phyloP scores from a whole-genome alignment of 768 basidiomycete genomes.

The Lyophyllum shimeji region DNA sequence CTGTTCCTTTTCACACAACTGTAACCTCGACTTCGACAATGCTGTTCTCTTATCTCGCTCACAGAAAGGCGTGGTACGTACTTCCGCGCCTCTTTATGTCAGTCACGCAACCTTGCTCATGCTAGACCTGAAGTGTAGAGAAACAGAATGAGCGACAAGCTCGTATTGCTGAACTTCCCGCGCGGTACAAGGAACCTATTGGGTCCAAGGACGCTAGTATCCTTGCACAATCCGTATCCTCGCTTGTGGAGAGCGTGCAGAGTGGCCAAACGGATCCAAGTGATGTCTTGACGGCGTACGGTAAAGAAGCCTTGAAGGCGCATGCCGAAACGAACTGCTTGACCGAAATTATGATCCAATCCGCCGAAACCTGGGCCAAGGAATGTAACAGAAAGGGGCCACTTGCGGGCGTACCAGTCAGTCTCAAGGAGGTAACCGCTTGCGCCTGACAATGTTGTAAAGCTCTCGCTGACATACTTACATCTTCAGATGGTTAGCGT shows the following conservation, averaged over 20 bases:
- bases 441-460: neutral
- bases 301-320: conserved; percentile 44
- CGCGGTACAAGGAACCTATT: conserved; percentile 29
- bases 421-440: conserved; percentile 43
- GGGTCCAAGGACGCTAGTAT: conserved; percentile 26
- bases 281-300: conserved; percentile 40
- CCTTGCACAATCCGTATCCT: conserved; percentile 28
- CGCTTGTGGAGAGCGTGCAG: conserved; percentile 31
- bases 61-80: conserved; percentile 34
- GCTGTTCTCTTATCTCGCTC: conserved; percentile 36
- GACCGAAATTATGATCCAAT: conserved; percentile 51
- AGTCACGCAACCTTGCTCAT: neutral
- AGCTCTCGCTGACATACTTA: neutral
- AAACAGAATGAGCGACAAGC: conserved; percentile 37
- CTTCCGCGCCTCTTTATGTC: neutral
- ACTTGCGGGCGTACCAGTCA: conserved; percentile 55
- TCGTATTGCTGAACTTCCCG: conserved; percentile 28
- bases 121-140: conserved; percentile 19
- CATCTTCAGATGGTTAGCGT: conserved; percentile 48
- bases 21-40: neutral
- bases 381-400: conserved; percentile 33
- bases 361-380: conserved; percentile 32
- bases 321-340: conserved; percentile 54
- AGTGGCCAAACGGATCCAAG: conserved; percentile 26
- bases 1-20: no score